Evolutionary conservation across 495 filamentous ascomycete genomes (phyloP).

Genomic region (Halenospora varia): DNA sequence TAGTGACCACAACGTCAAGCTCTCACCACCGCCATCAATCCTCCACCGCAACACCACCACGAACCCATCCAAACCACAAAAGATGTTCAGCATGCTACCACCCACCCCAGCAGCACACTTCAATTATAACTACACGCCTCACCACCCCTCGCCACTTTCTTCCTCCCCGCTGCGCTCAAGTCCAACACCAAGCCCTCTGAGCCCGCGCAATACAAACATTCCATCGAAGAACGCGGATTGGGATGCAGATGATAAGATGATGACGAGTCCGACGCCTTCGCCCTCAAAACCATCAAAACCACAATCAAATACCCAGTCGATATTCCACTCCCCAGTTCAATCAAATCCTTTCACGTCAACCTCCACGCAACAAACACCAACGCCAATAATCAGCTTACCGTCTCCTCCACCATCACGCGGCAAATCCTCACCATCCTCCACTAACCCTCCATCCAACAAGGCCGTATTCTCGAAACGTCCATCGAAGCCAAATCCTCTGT

Average conservation of each 20-base stretch:
- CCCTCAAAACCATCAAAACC: neutral
- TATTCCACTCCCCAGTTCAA: neutral
- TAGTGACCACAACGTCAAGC: too few species aligned
- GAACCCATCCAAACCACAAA: neutral
- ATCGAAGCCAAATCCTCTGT: conserved; percentile 35
- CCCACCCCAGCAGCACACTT: conserved; percentile 1
- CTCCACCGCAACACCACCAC: neutral
- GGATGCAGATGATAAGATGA: neutral
- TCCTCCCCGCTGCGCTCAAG: conserved; percentile 13
- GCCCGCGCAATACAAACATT: neutral
- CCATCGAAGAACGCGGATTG: too few species aligned
- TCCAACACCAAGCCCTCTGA: neutral
- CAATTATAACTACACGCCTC: conserved; percentile 11
- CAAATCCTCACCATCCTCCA: too few species aligned
- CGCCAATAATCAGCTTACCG: too few species aligned
- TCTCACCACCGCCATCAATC: neutral
- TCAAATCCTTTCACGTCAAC: neutral
- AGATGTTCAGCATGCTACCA: conserved; percentile 17
- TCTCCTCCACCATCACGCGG: neutral
- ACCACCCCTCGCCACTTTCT: conserved; percentile 19
- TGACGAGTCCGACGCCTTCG: conserved; percentile 6
- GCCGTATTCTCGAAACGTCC: conserved; percentile 14
- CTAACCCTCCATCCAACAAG: too few species aligned
- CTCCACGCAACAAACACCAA: too few species aligned
- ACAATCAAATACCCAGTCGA: neutral